Evolutionary conservation across 306 rosid genomes (phyloP).

Genomic region (Vicia sativa): DNA sequence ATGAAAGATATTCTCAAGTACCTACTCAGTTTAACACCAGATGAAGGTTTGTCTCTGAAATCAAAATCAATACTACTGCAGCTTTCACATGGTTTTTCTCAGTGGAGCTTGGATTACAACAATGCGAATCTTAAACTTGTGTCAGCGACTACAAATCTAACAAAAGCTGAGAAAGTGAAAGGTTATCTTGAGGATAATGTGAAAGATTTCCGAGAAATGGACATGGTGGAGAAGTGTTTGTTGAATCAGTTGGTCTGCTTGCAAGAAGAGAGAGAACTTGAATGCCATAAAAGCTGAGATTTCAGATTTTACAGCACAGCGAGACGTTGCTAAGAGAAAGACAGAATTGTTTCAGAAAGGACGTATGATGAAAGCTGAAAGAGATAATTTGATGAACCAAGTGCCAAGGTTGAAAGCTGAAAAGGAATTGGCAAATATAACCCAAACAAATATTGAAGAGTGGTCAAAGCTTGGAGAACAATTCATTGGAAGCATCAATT

Average conservation of each 20-base stretch:
- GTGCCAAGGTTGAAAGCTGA: conserved; percentile 32
- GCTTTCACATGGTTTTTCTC: conserved; percentile 29
- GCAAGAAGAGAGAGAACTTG: conserved; percentile 33
- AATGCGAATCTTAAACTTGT: conserved; percentile 37
- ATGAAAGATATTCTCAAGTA: conserved; percentile 23
- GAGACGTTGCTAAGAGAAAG: conserved; percentile 29
- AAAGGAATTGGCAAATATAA: conserved; percentile 31
- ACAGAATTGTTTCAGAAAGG: conserved; percentile 22
- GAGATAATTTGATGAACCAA: conserved; percentile 31
- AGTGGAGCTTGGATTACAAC: conserved; percentile 33
- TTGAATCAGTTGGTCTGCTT: neutral
- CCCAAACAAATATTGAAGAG: conserved; percentile 33
- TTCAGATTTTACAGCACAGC: conserved; percentile 5
- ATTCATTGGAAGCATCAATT: neutral
- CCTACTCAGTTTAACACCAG: conserved; percentile 31
- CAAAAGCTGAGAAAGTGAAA: conserved; percentile 16
- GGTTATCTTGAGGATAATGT: conserved; percentile 24
- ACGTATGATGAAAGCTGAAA: conserved; percentile 16
- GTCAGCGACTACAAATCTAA: conserved; percentile 5
- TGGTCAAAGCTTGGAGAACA: conserved; percentile 33
- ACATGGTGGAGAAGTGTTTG: conserved; percentile 13
- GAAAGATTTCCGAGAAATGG: conserved; percentile 32
- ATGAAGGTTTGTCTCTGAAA: conserved; percentile 28
- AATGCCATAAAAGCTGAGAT: conserved; percentile 35
- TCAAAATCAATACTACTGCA: conserved; percentile 11